Base-by-base conservation (phyloP, 228 moss, liverwort and hornwort species). In the Sphagnum fallax region DNA sequence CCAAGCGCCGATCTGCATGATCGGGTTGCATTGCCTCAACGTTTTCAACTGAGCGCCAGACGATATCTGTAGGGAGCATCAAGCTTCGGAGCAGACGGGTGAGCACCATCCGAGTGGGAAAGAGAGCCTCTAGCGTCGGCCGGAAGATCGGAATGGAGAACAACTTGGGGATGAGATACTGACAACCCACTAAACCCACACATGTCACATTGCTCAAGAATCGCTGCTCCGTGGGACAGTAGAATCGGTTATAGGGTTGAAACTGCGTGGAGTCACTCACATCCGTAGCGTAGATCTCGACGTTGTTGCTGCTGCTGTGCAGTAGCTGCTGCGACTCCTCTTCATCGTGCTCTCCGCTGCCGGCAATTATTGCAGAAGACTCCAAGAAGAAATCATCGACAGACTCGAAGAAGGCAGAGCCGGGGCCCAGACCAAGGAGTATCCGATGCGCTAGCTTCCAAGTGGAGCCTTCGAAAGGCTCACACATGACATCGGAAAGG, bases 371-470 rank as follows among this genome's bases (percentile, higher is more conserved):
- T 32, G 32, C 32, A 32, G 32, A 32, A 32, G 32, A 32, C 32
- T 32, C 32, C 32, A 32, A 32, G 32, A 32, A 32, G 32, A 32
- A 2, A 32, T 32, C 32, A 32, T 32, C 32, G 32, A 94, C 74
- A 15, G 91, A 61, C 70, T 91, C 91, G 0, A 75, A 60, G 8
- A 91, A 81, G 9, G 79, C 82, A 52, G 80, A 82, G 0, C 79
- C 73, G 57, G 89, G 75, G 69, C 81, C 85, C 66, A 88, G 57
- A 51, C 91, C 49, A 73, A 87, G 83, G 69, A 91, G 91, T 14
- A 91, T 91, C 64, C 89, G 16, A 48, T 91, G 91, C n/a, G 87
- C 93, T 14, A 91, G 78, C 53, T 73, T 71, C 96, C 95, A 96
- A 3, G 89, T 81, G 0, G 95, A 96, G 48, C 92, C 95, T 15